Evolutionary conservation across 495 filamentous ascomycete genomes (phyloP), one percentile per base, ranked within the genome.

Genomic region (Lepraria neglecta): DNA sequence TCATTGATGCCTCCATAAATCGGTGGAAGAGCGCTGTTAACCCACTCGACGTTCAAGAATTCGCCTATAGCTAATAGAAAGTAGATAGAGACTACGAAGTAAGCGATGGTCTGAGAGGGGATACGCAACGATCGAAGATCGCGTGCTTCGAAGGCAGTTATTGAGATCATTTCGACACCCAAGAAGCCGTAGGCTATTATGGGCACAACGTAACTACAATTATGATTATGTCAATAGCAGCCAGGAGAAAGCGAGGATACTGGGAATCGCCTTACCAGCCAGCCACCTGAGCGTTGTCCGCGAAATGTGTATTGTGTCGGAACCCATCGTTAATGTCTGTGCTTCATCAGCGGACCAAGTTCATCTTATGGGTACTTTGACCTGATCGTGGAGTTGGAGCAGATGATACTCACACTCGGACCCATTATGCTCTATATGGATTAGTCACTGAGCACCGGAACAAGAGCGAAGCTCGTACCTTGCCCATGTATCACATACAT

Each of bases 81-180:
- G 52, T 75, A 75, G 10, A 71, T 47, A 3, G 58, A 48, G 6
- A 67, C 51, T 1, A 65, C 70, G 60, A 69, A 57, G 56, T 67
- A 73, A 21, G 72, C 70, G 21, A 71, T 65, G 17, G 58, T 43
- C 56, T 69, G 67, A 12, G 73, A 67, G 12, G 73, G 69, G 1
- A 56, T 31, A 17, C 71, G 70, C 1, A 74, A 67, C 43, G 74
- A 71, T 30, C 65, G 69, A 10, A 78, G 55, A 24, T 67, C 63
- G 60, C 64, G 17, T n/a, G 76, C 77, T 71, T 81, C 79, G 28
- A 80, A 73, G 3, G 77, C 78, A 15, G 76, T 75, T 1, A 77
- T 72, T 0, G 76, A 71, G 9, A 76, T 62, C 28, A 76, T 69
- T 54, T 81, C 79, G 27, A 80, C 69, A 0, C 78, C 76, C 38